A percentile compares a stretch with the other conserved stretches of the same genome.
These are phyloP conservation scores for Pythium phragmitis DNA, from an alignment of 352 stramenopile genomes.

Conservation along the genomic window DNA sequence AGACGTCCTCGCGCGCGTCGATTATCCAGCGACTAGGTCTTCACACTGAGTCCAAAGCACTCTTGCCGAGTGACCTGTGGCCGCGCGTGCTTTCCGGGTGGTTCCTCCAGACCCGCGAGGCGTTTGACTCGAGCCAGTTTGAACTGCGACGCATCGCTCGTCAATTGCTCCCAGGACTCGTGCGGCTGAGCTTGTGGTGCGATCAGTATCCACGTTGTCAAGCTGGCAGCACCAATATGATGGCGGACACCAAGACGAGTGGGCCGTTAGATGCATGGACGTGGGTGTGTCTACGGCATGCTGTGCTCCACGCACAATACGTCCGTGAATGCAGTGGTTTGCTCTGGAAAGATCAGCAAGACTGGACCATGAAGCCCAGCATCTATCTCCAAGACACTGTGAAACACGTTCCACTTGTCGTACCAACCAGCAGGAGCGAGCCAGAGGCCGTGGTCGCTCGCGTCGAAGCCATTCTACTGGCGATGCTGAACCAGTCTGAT, in stretches of 20 bases:
- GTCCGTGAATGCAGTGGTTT: not conserved
- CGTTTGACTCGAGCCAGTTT: conserved; percentile 58
- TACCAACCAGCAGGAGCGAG: not conserved
- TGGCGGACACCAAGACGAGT: not conserved
- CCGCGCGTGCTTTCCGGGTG: conserved; percentile 36
- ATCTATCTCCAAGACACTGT: not conserved
- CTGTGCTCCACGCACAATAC: conserved; percentile 9
- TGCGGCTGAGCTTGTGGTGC: conserved; percentile 56
- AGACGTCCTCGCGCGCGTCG: not conserved
- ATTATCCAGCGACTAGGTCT: conserved; percentile 11
- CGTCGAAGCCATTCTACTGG: conserved; percentile 13
- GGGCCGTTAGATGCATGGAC: conserved; percentile 2
- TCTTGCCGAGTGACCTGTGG: conserved; percentile 31
- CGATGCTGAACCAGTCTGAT: not conserved
- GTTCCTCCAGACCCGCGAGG: conserved; percentile 37
- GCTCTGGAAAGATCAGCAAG: not conserved
- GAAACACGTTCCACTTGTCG: not conserved
- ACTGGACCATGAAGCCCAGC: not conserved
- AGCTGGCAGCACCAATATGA: not conserved
- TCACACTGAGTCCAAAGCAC: not conserved
- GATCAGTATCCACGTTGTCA: conserved; percentile 32
- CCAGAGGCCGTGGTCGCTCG: conserved; percentile 11
- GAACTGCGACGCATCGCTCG: conserved; percentile 63
- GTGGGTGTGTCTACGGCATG: conserved; percentile 14
- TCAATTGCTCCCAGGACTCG: conserved; percentile 53